phyloP scores from a whole-genome alignment of 1,284 basidiomycete genomes.

The Violaceomyces palustris region DNA sequence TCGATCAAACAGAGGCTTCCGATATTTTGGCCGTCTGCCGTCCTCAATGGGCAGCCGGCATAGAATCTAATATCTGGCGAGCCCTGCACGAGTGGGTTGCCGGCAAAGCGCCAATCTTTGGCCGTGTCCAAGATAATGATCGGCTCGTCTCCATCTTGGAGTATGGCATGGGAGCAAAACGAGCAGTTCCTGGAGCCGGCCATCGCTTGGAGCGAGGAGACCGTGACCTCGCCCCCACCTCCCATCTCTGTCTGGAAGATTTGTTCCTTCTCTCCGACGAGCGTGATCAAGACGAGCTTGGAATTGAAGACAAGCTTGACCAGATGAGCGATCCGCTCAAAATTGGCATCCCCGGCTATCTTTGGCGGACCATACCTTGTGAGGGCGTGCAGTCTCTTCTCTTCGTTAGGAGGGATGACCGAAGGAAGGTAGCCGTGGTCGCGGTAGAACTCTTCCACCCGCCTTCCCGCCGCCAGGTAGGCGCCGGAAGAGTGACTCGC shows the following conservation, averaged over 20 bases:
- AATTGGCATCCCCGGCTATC: slow-evolving; percentile 71
- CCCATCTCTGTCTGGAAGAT: slow-evolving; percentile 79
- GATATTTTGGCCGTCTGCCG: slow-evolving; percentile 82
- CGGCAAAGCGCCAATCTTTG: slow-evolving; percentile 80
- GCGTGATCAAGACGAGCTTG: slow-evolving; percentile 73
- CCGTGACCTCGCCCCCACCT: slow-evolving; percentile 37
- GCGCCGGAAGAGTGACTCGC: no score
- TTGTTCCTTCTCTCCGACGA: slow-evolving; percentile 77
- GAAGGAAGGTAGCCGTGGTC: slow-evolving; percentile 43
- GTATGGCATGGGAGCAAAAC: slow-evolving; percentile 75
- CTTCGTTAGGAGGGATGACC: slow-evolving; percentile 40
- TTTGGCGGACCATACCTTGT: slow-evolving; percentile 42
- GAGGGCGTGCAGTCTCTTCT: slow-evolving; percentile 33
- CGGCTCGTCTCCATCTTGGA: slow-evolving; percentile 82
- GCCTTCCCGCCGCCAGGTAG: slow-evolving; percentile 33
- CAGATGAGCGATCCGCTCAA: slow-evolving; percentile 81
- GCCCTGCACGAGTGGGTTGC: slow-evolving; percentile 70
- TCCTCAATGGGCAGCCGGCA: slow-evolving; percentile 81
- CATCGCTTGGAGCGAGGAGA: slow-evolving; percentile 19
- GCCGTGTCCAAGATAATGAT: slow-evolving; percentile 74
- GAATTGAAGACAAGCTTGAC: slow-evolving; percentile 89
- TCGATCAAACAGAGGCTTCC: slow-evolving; percentile 83
- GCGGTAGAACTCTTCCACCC: slow-evolving; percentile 39
- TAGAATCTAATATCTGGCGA: slow-evolving; percentile 76
- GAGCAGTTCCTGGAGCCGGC: slow-evolving; percentile 63